phyloP scores from a whole-genome alignment of 1,284 basidiomycete genomes.

The Peniophora sp. region DNA sequence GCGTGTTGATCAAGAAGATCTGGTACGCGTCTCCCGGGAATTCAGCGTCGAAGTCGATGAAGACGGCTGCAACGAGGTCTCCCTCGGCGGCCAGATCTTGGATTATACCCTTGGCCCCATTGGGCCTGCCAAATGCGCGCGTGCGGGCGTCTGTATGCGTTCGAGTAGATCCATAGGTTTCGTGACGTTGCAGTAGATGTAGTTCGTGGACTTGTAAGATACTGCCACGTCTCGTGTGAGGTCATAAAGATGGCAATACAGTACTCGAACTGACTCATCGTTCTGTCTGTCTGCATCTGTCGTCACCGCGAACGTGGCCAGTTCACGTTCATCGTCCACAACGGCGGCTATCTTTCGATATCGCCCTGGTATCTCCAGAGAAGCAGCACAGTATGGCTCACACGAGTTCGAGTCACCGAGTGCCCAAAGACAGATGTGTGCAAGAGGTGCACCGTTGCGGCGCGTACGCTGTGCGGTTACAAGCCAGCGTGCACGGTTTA shows the following conservation, averaged over 20 bases:
- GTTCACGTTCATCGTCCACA: slow-evolving; percentile 16
- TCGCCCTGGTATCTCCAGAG: slow-evolving; percentile 25
- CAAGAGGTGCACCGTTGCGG: slow-evolving; percentile 17
- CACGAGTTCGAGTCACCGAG: slow-evolving; percentile 20
- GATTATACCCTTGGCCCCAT: slow-evolving; percentile 12
- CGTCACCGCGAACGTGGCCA: slow-evolving; percentile 24
- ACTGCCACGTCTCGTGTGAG: neutral
- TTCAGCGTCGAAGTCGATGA: slow-evolving; percentile 23
- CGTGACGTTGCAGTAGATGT: slow-evolving; percentile 1
- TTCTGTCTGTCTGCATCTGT: slow-evolving; percentile 17
- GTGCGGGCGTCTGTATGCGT: neutral
- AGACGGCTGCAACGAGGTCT: slow-evolving; percentile 23
- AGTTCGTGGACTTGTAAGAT: slow-evolving; percentile 5
- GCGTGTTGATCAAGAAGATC: slow-evolving; percentile 27
- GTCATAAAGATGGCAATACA: neutral
- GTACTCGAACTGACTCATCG: slow-evolving; percentile 13
- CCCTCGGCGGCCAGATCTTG: slow-evolving; percentile 20
- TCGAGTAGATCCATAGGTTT: neutral
- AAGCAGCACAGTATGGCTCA: slow-evolving; percentile 22
- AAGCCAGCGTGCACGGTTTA: slow-evolving; percentile 36
- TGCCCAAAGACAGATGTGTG: slow-evolving; percentile 34
- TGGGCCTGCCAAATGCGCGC: slow-evolving; percentile 3
- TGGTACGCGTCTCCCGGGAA: slow-evolving; percentile 23
- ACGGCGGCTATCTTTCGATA: slow-evolving; percentile 26
- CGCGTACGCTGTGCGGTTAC: slow-evolving; percentile 32